Evolutionary conservation across 192 early-diverging fungal genomes (phyloP).

Genomic region (Borealophlyctis nickersoniae): DNA sequence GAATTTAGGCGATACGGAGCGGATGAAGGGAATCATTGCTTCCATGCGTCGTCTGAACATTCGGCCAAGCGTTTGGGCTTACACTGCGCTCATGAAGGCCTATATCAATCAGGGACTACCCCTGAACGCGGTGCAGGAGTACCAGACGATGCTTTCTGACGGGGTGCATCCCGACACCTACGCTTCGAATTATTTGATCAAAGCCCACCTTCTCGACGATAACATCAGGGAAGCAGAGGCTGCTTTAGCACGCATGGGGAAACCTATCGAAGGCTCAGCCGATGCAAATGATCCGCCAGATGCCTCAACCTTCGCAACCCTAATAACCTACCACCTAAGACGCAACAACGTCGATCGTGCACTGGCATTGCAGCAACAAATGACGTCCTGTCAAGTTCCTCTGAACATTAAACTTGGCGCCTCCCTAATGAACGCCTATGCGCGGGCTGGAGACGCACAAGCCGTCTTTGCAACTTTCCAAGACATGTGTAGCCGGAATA

Average conservation of each 20-base stretch:
- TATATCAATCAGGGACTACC: neutral
- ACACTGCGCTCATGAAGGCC: conserved; percentile 6
- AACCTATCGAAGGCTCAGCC: too few relatives aligned
- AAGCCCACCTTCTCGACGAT: neutral
- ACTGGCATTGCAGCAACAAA: neutral
- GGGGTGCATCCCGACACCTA: too few relatives aligned
- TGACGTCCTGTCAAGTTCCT: neutral
- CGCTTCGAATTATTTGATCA: neutral
- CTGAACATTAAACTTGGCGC: neutral
- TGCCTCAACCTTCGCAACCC: neutral
- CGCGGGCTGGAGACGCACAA: conserved; percentile 1
- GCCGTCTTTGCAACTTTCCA: neutral
- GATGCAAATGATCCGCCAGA: too few relatives aligned
- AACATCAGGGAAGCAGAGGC: neutral
- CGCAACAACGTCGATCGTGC: neutral
- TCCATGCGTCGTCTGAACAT: neutral
- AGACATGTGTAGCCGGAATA: neutral
- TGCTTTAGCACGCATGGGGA: too few relatives aligned
- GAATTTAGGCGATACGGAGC: neutral
- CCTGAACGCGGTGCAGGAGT: neutral
- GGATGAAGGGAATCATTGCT: neutral
- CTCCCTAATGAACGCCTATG: conserved; percentile 16
- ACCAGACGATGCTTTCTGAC: neutral
- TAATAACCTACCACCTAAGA: neutral
- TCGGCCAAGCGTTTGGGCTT: neutral